phyloP scores from a whole-genome alignment of 768 basidiomycete species.

The Suillus luteus region DNA sequence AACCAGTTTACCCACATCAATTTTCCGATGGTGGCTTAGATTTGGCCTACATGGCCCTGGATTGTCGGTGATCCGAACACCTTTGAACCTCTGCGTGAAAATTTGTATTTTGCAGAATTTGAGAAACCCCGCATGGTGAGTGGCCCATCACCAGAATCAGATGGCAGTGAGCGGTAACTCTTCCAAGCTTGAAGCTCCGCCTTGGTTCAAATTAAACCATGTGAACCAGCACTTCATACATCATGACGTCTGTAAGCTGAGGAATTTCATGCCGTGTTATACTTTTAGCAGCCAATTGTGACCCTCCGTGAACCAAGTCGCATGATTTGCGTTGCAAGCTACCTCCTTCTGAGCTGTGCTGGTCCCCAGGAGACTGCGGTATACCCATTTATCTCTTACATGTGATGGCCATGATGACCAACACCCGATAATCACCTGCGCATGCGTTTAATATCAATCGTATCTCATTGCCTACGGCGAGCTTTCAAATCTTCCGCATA shows the following conservation, averaged over 20 bases:
- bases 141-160: background rate
- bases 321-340: conserved; percentile 5
- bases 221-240: background rate
- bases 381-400: background rate
- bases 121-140: background rate
- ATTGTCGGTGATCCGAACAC: background rate
- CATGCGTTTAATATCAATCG: background rate
- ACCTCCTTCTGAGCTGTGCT: conserved; percentile 2
- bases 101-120: background rate
- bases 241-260: background rate
- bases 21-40: background rate
- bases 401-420: background rate
- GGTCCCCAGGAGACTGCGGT: background rate
- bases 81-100: conserved; percentile 1
- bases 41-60: background rate
- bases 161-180: conserved; percentile 8
- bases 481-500: conserved; percentile 5
- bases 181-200: no score
- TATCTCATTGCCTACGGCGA: background rate
- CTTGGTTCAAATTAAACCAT: background rate
- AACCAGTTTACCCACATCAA: background rate
- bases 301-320: background rate
- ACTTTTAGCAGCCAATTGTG: conserved; percentile 3
- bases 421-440: background rate
- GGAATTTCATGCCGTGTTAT: conserved; percentile 2